A percentile compares a stretch with the other conserved stretches of the same genome.
Conservation (phyloP, 331 rosid genomes). For the Quercus lobata region DNA sequence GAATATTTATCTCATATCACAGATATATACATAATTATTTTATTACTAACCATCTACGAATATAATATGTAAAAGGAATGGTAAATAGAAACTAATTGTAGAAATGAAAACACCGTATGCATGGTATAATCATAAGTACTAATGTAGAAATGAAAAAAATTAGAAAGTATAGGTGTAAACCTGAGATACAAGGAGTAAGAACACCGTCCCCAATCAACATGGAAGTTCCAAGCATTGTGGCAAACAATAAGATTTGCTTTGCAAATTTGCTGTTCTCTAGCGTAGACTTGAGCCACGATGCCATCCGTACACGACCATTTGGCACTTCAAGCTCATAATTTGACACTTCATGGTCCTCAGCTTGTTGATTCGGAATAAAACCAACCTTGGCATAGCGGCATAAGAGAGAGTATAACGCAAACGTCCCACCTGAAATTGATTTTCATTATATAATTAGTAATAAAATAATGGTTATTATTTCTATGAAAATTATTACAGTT, state of each 20-base stretch:
- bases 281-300: constrained; percentile 39
- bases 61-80: no score
- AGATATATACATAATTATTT: no score
- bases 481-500: background rate
- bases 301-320: constrained; percentile 24
- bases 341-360: constrained; percentile 52
- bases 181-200: constrained; percentile 80
- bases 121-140: no score
- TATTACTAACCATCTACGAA: no score
- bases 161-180: constrained; percentile 14
- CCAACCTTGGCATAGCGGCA: constrained; percentile 69
- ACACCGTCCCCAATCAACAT: constrained; percentile 89
- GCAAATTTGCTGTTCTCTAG: constrained; percentile 44
- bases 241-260: constrained; percentile 44
- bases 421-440: constrained; percentile 55
- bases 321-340: constrained; percentile 43
- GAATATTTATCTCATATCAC: no score
- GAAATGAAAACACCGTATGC: no score
- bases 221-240: constrained; percentile 75
- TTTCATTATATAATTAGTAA: background rate
- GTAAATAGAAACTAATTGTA: no score
- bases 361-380: constrained; percentile 52
- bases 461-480: background rate
- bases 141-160: background rate
- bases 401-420: constrained; percentile 66